A percentile compares a stretch with the other conserved stretches of the same genome.
These are phyloP conservation scores for Scheffersomyces quercinus DNA, from an alignment of 1,139 yeast genomes.

Conservation along the genomic window DNA sequence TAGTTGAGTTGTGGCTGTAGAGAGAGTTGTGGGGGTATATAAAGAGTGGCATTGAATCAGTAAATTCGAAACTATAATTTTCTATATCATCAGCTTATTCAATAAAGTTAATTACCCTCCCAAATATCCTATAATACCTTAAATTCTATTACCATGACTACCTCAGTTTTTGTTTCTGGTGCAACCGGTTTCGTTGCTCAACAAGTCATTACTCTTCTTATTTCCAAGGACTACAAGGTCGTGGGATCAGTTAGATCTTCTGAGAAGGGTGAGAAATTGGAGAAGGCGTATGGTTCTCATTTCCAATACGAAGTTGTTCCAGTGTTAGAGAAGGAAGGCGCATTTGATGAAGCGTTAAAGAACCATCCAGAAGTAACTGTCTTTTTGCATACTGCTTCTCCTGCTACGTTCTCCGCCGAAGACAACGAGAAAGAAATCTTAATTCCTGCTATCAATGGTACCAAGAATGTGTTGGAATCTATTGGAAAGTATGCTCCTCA, in stretches of 20 bases:
- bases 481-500: conserved; percentile 25
- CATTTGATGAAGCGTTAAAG: conserved; percentile 32
- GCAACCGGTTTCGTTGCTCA: conserved; percentile 44
- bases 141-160: conserved; percentile 1
- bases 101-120: no score
- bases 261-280: conserved; percentile 32
- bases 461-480: conserved; percentile 33
- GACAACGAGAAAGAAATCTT: conserved; percentile 41
- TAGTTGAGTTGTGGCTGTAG: no score
- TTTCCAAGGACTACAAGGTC: conserved; percentile 30
- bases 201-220: conserved; percentile 25
- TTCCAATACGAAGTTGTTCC: conserved; percentile 31
- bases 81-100: no score
- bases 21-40: no score
- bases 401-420: conserved; percentile 26
- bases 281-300: conserved; percentile 15
- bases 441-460: conserved; percentile 44
- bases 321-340: conserved; percentile 27
- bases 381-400: conserved; percentile 24
- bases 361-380: conserved; percentile 26
- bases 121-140: no score
- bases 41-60: no score
- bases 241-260: conserved; percentile 38
- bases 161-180: conserved; percentile 36
- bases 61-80: no score